Percentiles rank a stretch among this genome's conserved stretches.
phyloP scores from a whole-genome alignment of 345 rosid genomes.

The Brassica nigra region DNA sequence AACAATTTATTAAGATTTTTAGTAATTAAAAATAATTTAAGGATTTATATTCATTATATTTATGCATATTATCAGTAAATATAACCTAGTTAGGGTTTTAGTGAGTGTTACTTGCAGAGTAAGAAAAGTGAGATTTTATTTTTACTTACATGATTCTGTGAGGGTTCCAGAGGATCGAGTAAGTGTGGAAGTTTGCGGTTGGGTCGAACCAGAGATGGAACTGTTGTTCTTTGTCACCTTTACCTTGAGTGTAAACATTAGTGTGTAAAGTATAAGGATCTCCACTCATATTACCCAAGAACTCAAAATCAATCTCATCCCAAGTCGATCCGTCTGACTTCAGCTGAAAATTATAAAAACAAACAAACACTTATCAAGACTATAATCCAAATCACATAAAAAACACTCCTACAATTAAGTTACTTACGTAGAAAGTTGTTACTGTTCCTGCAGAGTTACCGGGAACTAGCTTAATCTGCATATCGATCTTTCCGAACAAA shows the following conservation, averaged over 20 bases:
- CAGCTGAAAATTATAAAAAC: constrained; percentile 11
- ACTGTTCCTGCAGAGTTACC: constrained; percentile 58
- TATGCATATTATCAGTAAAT: not conserved
- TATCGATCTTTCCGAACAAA: constrained; percentile 46
- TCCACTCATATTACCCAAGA: constrained; percentile 49
- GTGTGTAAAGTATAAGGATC: constrained; percentile 50
- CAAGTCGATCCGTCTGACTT: constrained; percentile 32
- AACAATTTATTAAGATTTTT: not conserved
- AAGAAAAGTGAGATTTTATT: constrained; percentile 4
- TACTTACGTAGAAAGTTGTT: constrained; percentile 50
- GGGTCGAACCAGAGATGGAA: constrained; percentile 51
- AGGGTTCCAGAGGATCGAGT: constrained; percentile 52
- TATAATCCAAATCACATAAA: not conserved
- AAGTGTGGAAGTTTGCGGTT: constrained; percentile 41
- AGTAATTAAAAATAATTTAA: not conserved
- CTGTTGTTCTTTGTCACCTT: constrained; percentile 49
- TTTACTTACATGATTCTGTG: constrained; percentile 42
- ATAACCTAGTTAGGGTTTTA: constrained; percentile 10
- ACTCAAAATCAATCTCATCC: constrained; percentile 55
- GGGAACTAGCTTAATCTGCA: constrained; percentile 52
- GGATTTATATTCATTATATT: not conserved
- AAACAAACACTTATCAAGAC: not conserved
- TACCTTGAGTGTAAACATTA: constrained; percentile 45
- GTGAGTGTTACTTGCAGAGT: not conserved
- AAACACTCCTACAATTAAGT: not conserved